phyloP scores from a whole-genome alignment of 2,329 filamentous ascomycete genomes.

The Davidsoniella virescens region DNA sequence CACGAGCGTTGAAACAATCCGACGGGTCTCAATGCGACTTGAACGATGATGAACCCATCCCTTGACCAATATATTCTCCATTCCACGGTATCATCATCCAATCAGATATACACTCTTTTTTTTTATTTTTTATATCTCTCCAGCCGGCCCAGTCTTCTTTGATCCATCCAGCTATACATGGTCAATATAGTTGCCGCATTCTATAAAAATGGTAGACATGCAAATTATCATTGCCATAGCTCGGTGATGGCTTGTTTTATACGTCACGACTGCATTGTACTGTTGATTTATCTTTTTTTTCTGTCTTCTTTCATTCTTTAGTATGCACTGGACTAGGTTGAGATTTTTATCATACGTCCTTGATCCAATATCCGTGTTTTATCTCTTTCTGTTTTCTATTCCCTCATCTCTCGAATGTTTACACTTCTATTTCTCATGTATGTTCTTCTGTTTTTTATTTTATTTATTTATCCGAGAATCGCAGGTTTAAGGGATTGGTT shows the following conservation, averaged over 20 bases:
- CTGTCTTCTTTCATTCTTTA: neutral
- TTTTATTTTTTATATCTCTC: too few relatives aligned
- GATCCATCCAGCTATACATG: neutral
- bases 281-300: neutral
- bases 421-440: neutral
- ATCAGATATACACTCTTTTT: too few relatives aligned
- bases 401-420: neutral
- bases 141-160: neutral
- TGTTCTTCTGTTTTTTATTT: neutral
- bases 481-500: neutral
- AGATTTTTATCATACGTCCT: neutral
- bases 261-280: neutral
- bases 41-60: neutral
- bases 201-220: too few relatives aligned
- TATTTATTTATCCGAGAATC: neutral
- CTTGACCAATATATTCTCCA: too few relatives aligned
- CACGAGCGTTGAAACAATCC: neutral
- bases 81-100: neutral
- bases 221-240: neutral
- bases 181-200: too few relatives aligned
- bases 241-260: neutral
- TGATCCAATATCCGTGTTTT: neutral
- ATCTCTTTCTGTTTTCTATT: neutral
- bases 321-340: neutral
- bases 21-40: neutral